These are phyloP conservation scores for Scopulariopsis brevicaulis DNA, from an alignment of 2,329 filamentous ascomycete genomes.

Conservation along the genomic window DNA sequence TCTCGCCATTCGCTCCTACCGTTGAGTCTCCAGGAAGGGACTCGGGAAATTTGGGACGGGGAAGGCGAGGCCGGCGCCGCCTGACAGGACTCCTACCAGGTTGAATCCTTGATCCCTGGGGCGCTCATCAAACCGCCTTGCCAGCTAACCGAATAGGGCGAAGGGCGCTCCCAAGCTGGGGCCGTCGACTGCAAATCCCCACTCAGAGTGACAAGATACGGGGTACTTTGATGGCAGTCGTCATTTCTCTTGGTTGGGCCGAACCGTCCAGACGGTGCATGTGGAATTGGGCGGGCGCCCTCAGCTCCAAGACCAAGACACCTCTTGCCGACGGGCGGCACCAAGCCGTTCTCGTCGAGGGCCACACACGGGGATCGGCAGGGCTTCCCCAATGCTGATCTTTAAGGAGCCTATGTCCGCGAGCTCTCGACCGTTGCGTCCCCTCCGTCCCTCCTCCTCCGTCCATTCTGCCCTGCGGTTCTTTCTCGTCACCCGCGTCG, in stretches of 20 bases:
- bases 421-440: neutral
- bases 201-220: neutral
- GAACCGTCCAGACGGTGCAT: neutral
- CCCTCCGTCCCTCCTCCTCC: neutral
- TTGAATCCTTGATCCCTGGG: neutral
- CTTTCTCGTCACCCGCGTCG: neutral
- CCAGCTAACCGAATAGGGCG: neutral
- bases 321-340: conserved; percentile 41
- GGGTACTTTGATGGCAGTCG: neutral
- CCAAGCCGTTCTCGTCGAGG: conserved; percentile 48
- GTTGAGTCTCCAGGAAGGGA: neutral
- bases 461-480: neutral
- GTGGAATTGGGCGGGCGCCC: neutral
- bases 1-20: neutral
- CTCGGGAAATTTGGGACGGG: neutral
- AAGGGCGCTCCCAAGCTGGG: neutral
- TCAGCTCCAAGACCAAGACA: neutral
- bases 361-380: conserved; percentile 53
- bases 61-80: neutral
- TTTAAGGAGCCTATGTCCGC: neutral
- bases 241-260: neutral
- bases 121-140: neutral
- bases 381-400: neutral
- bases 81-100: neutral
- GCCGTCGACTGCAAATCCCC: neutral